These are phyloP conservation scores for Phytophthora cactorum DNA, from an alignment of 352 stramenopile species.

Conservation along the genomic window DNA sequence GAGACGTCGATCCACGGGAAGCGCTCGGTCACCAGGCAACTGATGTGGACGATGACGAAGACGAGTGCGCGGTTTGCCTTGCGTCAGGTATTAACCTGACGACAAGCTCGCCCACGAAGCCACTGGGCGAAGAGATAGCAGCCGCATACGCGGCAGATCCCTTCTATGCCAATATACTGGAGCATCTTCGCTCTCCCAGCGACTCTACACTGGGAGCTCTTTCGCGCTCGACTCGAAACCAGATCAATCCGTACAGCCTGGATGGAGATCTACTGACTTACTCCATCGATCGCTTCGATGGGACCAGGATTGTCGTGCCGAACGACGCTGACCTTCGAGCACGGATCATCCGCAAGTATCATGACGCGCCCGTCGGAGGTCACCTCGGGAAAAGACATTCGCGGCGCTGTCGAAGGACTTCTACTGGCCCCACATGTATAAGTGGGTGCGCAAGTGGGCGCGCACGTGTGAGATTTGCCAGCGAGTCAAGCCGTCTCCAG, in stretches of 20 bases:
- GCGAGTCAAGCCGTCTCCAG: background rate
- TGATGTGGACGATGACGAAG: background rate
- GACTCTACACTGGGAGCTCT: background rate
- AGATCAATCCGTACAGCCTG: background rate
- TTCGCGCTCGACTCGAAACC: background rate
- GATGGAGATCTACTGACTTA: background rate
- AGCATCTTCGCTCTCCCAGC: background rate
- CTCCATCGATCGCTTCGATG: background rate
- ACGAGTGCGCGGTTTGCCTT: background rate
- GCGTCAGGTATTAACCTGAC: too few relatives aligned
- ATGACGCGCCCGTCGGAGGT: background rate
- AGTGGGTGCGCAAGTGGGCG: background rate
- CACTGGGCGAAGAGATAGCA: too few relatives aligned
- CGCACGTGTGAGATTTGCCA: background rate
- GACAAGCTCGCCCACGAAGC: too few relatives aligned
- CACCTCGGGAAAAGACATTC: background rate
- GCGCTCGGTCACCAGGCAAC: background rate
- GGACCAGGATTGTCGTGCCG: background rate
- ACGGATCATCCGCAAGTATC: background rate
- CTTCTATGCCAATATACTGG: background rate
- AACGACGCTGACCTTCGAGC: background rate
- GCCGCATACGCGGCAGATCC: background rate
- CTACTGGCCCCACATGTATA: slow-evolving; percentile 9
- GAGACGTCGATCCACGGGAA: background rate
- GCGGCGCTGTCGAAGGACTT: background rate